Conservation (phyloP, 345 rosid species). For the Erodium maritimum region DNA sequence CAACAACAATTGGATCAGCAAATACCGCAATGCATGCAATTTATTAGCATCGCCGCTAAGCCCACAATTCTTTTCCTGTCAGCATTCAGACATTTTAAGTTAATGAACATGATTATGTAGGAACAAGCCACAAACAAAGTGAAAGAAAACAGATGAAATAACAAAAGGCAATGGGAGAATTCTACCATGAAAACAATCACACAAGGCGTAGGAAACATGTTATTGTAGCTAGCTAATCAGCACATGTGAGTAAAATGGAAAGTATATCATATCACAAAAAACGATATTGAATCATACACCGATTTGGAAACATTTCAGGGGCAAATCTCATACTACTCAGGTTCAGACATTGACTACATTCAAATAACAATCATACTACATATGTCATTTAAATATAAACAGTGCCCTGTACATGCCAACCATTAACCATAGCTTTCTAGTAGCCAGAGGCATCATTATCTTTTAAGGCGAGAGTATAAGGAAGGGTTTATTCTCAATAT, state of each 20-base stretch:
- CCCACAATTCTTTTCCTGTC: conserved; percentile 64
- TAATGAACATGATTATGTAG: background rate
- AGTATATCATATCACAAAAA: too few species aligned
- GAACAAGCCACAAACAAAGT: conserved; percentile 1
- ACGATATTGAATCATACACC: background rate
- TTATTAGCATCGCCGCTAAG: conserved; percentile 31
- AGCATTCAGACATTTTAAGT: background rate
- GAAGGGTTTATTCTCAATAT: background rate
- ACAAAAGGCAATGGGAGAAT: background rate
- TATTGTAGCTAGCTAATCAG: too few species aligned
- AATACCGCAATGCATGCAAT: conserved; percentile 57
- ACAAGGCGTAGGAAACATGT: background rate
- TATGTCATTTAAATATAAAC: background rate
- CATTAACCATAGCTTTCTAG: too few species aligned
- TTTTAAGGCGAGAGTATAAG: too few species aligned
- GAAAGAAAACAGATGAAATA: background rate
- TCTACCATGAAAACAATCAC: background rate
- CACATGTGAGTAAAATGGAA: too few species aligned
- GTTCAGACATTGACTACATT: background rate
- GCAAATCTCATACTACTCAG: background rate
- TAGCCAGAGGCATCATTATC: too few species aligned
- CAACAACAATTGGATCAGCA: conserved; percentile 73
- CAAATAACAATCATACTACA: background rate
- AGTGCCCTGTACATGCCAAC: background rate
- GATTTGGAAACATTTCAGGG: background rate